A percentile compares a stretch with the other conserved stretches of the same genome.
Evolutionary conservation across 108 stramenopile species (phyloP).

Genomic region (Epithemia pelagica): DNA sequence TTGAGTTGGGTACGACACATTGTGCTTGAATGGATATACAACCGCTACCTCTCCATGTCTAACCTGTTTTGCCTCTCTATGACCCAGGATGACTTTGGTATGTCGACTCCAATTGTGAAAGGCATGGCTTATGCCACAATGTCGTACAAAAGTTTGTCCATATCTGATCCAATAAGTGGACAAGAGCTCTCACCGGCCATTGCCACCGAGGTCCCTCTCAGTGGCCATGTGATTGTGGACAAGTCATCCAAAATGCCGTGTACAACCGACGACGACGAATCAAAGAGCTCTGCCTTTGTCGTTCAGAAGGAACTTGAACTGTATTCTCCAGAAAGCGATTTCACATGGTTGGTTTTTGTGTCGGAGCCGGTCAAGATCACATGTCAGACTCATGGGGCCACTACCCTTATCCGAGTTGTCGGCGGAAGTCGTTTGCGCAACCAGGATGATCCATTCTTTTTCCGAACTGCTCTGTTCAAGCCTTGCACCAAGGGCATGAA

Average conservation of each 20-base stretch:
- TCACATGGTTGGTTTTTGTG: conserved; percentile 88
- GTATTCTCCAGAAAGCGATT: conserved; percentile 61
- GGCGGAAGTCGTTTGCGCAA: conserved; percentile 1
- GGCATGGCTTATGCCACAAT: conserved; percentile 89
- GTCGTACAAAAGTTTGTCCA: conserved; percentile 22
- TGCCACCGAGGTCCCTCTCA: conserved; percentile 24
- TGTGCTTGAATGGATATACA: not conserved
- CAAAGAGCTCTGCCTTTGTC: not conserved
- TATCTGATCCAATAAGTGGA: not conserved
- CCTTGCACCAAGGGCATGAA: conserved; percentile 12
- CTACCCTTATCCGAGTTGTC: conserved; percentile 15
- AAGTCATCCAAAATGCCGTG: not conserved
- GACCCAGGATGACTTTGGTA: conserved; percentile 15
- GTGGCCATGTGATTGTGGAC: conserved; percentile 21
- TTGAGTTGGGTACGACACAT: conserved; percentile 50
- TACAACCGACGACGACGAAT: not conserved
- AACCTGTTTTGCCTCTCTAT: not conserved
- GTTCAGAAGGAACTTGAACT: conserved; percentile 63
- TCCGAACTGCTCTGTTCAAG: conserved; percentile 24
- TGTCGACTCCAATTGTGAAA: conserved; percentile 68
- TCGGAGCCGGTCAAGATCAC: conserved; percentile 66
- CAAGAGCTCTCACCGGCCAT: conserved; percentile 35
- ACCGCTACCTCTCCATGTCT: not conserved
- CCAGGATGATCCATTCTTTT: conserved; percentile 5
- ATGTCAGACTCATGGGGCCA: conserved; percentile 14